phyloP scores from a whole-genome alignment of 108 stramenopile genomes.

The Mediolabrus comicus region DNA sequence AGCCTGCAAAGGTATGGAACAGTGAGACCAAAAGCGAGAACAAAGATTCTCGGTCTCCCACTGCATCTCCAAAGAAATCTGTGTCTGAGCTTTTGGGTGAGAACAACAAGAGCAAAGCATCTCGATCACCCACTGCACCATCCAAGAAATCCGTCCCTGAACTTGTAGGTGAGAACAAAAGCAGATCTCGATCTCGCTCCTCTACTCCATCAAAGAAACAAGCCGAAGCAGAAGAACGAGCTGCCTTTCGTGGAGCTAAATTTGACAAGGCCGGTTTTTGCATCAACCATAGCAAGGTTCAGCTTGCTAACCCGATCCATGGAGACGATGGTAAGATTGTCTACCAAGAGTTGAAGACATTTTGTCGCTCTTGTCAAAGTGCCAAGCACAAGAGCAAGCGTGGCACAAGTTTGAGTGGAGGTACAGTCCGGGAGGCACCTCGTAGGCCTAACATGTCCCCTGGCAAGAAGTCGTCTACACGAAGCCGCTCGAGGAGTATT shows the following conservation, averaged over 20 bases:
- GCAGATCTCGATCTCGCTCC: conserved; percentile 1
- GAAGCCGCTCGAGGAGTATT: not conserved
- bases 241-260: conserved; percentile 27
- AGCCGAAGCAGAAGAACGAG: not conserved
- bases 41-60: not conserved
- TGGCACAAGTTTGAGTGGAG: conserved; percentile 18
- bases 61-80: not conserved
- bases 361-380: conserved; percentile 20
- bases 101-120: not conserved
- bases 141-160: not conserved
- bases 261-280: conserved; percentile 36
- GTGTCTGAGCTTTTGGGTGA: not conserved
- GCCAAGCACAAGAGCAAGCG: conserved; percentile 26
- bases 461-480: not conserved
- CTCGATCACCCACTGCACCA: not conserved
- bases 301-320: conserved; percentile 17
- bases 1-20: too few relatives aligned
- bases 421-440: conserved; percentile 22
- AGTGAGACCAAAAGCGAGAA: too few relatives aligned
- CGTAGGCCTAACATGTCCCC: conserved; percentile 8
- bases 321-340: conserved; percentile 20
- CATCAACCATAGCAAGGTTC: conserved; percentile 13
- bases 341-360: conserved; percentile 29
- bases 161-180: not conserved
- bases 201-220: not conserved